phyloP scores from a whole-genome alignment of 306 rosid species.

The Castanospermum australe region DNA sequence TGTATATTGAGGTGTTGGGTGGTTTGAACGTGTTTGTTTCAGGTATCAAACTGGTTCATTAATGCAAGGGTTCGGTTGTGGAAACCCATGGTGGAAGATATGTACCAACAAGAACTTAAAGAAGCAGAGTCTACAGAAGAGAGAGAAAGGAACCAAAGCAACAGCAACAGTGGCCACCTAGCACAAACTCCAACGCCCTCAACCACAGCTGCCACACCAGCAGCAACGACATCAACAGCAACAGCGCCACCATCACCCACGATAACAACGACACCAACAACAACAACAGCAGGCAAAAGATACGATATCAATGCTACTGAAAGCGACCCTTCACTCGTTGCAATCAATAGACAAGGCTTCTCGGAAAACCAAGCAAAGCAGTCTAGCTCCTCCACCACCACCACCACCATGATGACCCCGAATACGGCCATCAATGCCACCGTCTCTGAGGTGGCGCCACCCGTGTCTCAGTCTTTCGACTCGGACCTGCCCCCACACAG shows the following conservation, averaged over 20 bases:
- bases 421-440: conserved; percentile 22
- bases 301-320: conserved; percentile 62
- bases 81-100: conserved; percentile 99
- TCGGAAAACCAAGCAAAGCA: conserved; percentile 65
- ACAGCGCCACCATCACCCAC: conserved; percentile 32
- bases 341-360: conserved; percentile 61
- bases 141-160: conserved; percentile 42
- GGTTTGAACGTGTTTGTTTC: neutral
- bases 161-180: conserved; percentile 31
- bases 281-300: conserved; percentile 46
- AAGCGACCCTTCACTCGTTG: conserved; percentile 67
- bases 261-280: conserved; percentile 28
- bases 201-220: conserved; percentile 20
- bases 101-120: conserved; percentile 93
- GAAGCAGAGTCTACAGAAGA: conserved; percentile 45
- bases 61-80: conserved; percentile 99
- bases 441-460: conserved; percentile 49
- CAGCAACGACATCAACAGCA: conserved; percentile 31
- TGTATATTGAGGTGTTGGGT: neutral
- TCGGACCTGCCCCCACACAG: conserved; percentile 38
- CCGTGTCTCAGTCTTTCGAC: conserved; percentile 33
- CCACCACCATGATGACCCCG: neutral
- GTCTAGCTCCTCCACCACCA: conserved; percentile 22
- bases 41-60: conserved; percentile 99
- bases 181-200: conserved; percentile 71